Evolutionary conservation across 345 rosid genomes (phyloP).

Genomic region (Salix udensis): DNA sequence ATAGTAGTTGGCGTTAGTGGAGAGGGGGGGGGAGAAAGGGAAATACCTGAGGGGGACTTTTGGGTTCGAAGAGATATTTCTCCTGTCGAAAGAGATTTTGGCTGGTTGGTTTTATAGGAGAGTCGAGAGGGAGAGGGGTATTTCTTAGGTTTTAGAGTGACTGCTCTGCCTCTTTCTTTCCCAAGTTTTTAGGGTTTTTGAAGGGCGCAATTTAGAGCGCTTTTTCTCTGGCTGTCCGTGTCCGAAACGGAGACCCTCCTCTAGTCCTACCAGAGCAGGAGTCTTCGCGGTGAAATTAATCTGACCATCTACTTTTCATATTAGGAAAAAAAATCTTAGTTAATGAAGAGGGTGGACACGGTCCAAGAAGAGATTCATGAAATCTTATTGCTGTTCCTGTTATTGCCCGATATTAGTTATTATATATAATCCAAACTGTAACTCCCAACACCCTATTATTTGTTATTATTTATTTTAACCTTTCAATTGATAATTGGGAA

Average conservation of each 20-base stretch:
- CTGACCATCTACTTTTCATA: too few species aligned
- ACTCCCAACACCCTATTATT: too few species aligned
- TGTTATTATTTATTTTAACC: too few species aligned
- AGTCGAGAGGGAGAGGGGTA: neutral
- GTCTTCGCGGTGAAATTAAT: neutral
- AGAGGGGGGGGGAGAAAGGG: neutral
- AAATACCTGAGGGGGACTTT: conserved; percentile 33
- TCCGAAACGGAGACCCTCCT: neutral
- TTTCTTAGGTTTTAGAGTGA: neutral
- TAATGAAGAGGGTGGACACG: too few species aligned
- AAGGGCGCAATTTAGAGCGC: conserved; percentile 6
- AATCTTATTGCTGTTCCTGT: too few species aligned
- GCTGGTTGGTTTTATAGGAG: neutral
- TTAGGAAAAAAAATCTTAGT: too few species aligned
- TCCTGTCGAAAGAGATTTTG: neutral
- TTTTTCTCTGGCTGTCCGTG: neutral
- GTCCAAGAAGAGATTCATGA: neutral
- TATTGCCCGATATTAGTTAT: too few species aligned
- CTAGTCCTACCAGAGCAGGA: neutral
- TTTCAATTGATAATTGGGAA: too few species aligned
- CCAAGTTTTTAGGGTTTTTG: conserved; percentile 7
- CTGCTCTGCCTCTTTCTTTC: neutral
- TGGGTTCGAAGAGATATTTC: conserved; percentile 6
- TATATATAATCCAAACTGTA: too few species aligned
- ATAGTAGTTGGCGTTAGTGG: too few species aligned